Conservation (phyloP, 2,329 filamentous ascomycete species). For the Triangularia verruculosa region DNA sequence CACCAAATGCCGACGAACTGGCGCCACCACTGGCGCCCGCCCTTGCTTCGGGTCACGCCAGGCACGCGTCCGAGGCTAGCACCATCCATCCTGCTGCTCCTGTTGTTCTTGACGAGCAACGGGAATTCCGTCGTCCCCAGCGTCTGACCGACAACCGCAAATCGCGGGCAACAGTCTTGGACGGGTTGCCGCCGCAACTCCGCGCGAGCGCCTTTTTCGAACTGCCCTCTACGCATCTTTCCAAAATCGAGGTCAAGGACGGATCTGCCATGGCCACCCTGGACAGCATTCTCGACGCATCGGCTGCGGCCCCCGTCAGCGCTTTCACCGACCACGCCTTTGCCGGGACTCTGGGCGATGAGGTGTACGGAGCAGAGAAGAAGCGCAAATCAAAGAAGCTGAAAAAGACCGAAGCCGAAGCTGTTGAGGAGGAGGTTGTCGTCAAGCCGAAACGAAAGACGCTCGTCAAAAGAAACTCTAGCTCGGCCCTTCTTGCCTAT, state of each 20-base stretch:
- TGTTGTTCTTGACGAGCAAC: conserved; percentile 13
- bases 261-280: conserved; percentile 86
- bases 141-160: conserved; percentile 37
- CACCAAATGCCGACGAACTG: conserved; percentile 1
- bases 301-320: conserved; percentile 79
- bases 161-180: conserved; percentile 40
- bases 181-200: conserved; percentile 73
- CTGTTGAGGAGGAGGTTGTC: conserved; percentile 10
- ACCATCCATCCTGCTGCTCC: conserved; percentile 19
- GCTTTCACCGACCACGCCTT: conserved; percentile 90
- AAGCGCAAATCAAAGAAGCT: conserved; percentile 42
- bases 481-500: conserved; percentile 24
- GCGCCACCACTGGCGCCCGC: conserved; percentile 13
- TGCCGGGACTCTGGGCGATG: conserved; percentile 69
- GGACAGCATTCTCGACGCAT: conserved; percentile 88
- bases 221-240: conserved; percentile 48
- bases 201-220: conserved; percentile 93
- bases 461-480: conserved; percentile 25
- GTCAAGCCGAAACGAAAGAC: conserved; percentile 19
- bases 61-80: conserved; percentile 27
- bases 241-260: conserved; percentile 59
- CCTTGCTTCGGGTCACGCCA: conserved; percentile 19
- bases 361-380: conserved; percentile 67
- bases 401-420: conserved; percentile 23
- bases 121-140: conserved; percentile 31